phyloP scores from a whole-genome alignment of 1,284 basidiomycete species.

The Apiotrichum gamsii region DNA sequence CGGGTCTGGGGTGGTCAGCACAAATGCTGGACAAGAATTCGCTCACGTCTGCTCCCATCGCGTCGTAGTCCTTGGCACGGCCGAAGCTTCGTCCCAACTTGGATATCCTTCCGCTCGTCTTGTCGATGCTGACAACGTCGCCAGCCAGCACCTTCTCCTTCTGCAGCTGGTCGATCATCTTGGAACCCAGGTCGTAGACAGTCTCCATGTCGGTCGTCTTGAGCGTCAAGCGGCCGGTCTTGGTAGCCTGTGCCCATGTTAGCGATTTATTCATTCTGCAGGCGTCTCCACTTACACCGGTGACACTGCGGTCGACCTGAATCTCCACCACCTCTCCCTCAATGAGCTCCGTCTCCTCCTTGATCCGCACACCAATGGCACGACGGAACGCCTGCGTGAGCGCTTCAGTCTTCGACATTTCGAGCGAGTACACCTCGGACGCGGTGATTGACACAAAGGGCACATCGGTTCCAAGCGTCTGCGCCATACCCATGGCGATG shows the following conservation, averaged over 20 bases:
- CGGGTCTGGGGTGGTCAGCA: constrained; percentile 61
- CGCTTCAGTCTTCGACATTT: constrained; percentile 98
- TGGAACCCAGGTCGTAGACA: constrained; percentile 94
- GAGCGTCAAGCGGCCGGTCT: constrained; percentile 94
- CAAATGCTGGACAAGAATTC: not conserved
- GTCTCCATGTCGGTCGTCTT: constrained; percentile 99
- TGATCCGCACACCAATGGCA: constrained; percentile 93
- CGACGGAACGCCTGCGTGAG: constrained; percentile 92
- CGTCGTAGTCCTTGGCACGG: constrained; percentile 93
- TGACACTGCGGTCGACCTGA: constrained; percentile 93
- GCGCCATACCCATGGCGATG: constrained; percentile 96
- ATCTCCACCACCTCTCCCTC: constrained; percentile 99
- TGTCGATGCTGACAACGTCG: constrained; percentile 94
- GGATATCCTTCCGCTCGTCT: constrained; percentile 92
- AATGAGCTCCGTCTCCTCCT: constrained; percentile 95
- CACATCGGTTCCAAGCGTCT: constrained; percentile 84
- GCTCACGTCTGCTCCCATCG: constrained; percentile 93
- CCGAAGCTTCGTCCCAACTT: constrained; percentile 96
- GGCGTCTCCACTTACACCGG: constrained; percentile 86
- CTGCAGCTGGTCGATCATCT: constrained; percentile 96
- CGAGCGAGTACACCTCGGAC: constrained; percentile 93
- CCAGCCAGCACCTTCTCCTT: constrained; percentile 97
- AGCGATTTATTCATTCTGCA: too few relatives aligned
- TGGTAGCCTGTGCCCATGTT: constrained; percentile 65
- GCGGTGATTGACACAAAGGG: constrained; percentile 97